These are phyloP conservation scores for Fusarium heterosporum DNA, from an alignment of 2,329 filamentous ascomycete species.

Conservation along the genomic window DNA sequence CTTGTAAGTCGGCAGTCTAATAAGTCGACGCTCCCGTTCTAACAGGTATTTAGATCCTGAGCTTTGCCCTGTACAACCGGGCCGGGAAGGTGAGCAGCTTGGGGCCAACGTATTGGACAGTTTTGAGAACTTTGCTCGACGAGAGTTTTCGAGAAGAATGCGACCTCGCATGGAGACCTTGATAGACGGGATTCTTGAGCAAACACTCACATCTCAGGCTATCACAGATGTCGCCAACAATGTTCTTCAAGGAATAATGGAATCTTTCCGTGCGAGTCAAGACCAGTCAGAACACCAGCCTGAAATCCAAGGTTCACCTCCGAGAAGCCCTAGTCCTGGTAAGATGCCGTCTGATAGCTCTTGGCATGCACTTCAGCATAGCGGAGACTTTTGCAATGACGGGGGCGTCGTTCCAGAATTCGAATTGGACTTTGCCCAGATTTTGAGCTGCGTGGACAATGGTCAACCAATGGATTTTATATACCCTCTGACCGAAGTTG, in stretches of 20 bases:
- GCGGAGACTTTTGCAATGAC: not conserved
- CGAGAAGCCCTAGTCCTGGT: not conserved
- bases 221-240: not conserved
- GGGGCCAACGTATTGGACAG: not conserved
- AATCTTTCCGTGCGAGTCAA: not conserved
- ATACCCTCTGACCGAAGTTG: not conserved
- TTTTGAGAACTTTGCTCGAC: not conserved
- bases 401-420: not conserved
- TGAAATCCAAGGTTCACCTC: not conserved
- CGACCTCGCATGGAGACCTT: not conserved
- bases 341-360: rapidly evolving
- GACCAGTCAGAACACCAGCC: not conserved
- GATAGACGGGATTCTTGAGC: not conserved
- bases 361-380: not conserved
- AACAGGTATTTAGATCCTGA: not conserved
- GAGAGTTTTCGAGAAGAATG: not conserved
- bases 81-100: rapidly evolving
- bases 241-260: not conserved
- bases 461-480: not conserved
- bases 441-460: not conserved
- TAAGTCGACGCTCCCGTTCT: not conserved
- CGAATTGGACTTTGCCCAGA: not conserved
- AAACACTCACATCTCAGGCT: not conserved
- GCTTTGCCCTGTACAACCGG: not conserved
- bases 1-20: not conserved